Evolutionary conservation across 805 yeast species (phyloP).

Genomic region (Candida quercuum): DNA sequence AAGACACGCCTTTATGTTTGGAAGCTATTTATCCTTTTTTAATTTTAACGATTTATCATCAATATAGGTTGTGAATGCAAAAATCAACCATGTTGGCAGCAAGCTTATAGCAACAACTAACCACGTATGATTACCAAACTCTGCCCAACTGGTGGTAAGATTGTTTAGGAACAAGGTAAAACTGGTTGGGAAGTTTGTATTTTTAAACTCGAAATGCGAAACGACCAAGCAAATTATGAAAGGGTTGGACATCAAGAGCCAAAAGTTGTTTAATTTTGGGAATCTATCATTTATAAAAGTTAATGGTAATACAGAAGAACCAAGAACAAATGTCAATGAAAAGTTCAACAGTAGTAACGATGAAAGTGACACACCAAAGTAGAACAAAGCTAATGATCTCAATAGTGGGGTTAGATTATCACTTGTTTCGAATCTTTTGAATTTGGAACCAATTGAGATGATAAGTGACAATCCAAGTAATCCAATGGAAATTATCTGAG

Average conservation of each 20-base stretch:
- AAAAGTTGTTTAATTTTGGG: conserved; percentile 24
- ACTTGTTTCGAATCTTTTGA: conserved; percentile 6
- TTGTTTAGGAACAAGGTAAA: conserved; percentile 34
- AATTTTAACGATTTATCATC: conserved; percentile 1
- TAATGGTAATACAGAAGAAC: conserved; percentile 70
- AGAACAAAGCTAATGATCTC: conserved; percentile 46
- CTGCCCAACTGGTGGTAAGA: conserved; percentile 58
- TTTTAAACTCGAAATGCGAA: conserved; percentile 23
- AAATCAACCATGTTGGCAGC: conserved; percentile 73
- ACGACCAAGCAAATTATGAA: conserved; percentile 31
- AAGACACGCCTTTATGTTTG: too few relatives aligned
- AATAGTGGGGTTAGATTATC: conserved; percentile 21
- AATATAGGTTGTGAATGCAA: conserved; percentile 23
- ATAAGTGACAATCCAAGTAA: conserved; percentile 15
- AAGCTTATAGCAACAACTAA: conserved; percentile 65
- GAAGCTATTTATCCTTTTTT: conserved; percentile 5
- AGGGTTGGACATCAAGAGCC: conserved; percentile 49
- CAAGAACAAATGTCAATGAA: conserved; percentile 68
- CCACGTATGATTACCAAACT: conserved; percentile 85
- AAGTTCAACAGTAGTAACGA: conserved; percentile 80
- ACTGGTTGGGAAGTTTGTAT: conserved; percentile 13
- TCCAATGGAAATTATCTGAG: conserved; percentile 6
- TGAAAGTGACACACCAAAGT: conserved; percentile 62
- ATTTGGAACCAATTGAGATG: conserved; percentile 17
- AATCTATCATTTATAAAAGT: conserved; percentile 39